Conservation (phyloP, 1,284 basidiomycete genomes). For the Fomes fomentarius region DNA sequence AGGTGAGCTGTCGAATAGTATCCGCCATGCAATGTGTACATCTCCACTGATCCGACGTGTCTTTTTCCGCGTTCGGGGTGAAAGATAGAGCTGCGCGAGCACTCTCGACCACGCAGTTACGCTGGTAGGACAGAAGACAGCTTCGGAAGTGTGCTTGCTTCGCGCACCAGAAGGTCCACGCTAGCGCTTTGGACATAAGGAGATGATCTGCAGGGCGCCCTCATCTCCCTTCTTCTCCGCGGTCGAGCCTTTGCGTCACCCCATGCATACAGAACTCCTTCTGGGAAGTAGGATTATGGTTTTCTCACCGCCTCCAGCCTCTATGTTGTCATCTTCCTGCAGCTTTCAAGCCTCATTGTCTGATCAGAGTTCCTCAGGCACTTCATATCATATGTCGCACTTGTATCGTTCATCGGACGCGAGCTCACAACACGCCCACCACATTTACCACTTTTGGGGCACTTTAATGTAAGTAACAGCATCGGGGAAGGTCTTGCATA, state of each 20-base stretch:
- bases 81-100: neutral
- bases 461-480: too few relatives aligned
- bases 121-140: neutral
- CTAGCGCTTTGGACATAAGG: neutral
- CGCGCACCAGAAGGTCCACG: neutral
- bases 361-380: too few relatives aligned
- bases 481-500: too few relatives aligned
- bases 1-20: neutral
- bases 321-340: neutral
- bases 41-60: neutral
- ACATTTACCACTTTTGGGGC: too few relatives aligned
- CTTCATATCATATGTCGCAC: too few relatives aligned
- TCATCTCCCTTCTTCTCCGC: neutral
- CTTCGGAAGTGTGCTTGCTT: neutral
- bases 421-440: too few relatives aligned
- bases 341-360: too few relatives aligned
- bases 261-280: too few relatives aligned
- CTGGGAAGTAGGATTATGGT: too few relatives aligned
- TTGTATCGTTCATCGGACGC: too few relatives aligned
- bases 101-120: neutral
- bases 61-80: neutral
- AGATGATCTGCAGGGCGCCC: conserved; percentile 1
- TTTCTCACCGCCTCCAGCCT: too few relatives aligned
- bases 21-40: neutral
- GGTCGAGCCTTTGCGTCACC: too few relatives aligned